Evolutionary conservation across 129 eudicot genomes (phyloP).

Genomic region (Arctium minus): DNA sequence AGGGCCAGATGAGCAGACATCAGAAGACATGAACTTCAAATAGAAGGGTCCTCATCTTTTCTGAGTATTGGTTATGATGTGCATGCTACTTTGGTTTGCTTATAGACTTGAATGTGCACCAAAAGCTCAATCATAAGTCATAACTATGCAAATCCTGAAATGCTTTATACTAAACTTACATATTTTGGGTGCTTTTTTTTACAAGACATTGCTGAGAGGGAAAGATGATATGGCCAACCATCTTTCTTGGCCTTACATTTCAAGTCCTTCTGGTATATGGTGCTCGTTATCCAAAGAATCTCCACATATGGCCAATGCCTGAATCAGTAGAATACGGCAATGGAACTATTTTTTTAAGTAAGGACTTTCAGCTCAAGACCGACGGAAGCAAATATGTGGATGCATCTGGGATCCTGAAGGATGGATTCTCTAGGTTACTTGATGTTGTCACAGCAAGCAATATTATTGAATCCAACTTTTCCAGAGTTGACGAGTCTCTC

Average conservation of each 20-base stretch:
- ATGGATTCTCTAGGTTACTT: constrained; percentile 61
- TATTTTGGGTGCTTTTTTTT: background rate
- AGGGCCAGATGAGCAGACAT: background rate
- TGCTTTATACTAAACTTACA: background rate
- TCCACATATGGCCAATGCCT: constrained; percentile 98
- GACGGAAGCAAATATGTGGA: constrained; percentile 68
- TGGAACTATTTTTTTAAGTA: constrained; percentile 39
- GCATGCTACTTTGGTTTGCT: background rate
- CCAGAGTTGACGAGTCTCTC: constrained; percentile 30
- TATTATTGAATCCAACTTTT: constrained; percentile 48
- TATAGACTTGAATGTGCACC: background rate
- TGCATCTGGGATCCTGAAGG: constrained; percentile 66
- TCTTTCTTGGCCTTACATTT: constrained; percentile 37
- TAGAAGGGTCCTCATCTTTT: background rate
- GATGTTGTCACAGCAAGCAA: constrained; percentile 52
- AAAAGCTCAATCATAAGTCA: background rate
- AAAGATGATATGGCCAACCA: constrained; percentile 33
- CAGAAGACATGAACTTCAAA: background rate
- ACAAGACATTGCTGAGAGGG: constrained; percentile 28
- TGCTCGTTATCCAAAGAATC: constrained; percentile 39
- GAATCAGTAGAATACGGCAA: constrained; percentile 49
- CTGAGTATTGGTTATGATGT: background rate
- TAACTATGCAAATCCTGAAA: background rate
- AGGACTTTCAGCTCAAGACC: constrained; percentile 54
- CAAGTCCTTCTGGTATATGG: constrained; percentile 41